Base-by-base conservation (phyloP, 2,329 filamentous ascomycete species). In the Paecilomyces formosus region DNA sequence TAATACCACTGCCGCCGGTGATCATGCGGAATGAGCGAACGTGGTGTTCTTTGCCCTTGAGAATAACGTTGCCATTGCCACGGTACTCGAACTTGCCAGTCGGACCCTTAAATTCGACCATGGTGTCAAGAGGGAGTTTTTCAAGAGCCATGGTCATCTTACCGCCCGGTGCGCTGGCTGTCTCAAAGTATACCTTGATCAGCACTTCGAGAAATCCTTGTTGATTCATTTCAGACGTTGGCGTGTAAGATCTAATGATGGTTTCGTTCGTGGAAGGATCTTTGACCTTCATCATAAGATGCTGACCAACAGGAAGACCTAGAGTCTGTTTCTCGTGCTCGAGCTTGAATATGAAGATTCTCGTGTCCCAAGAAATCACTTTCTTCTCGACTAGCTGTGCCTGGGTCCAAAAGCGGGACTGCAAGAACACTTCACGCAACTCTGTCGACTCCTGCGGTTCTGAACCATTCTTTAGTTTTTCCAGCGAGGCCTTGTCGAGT, bases 221-320 rank as follows among this genome's bases (percentile, higher is more conserved):
- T 22, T 85, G 79, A 0, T 72, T 75, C 2, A 78, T 81, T 55
- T 88, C 80, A 0, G 89, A 92, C 28, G 94, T 84, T 0, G 92
- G 92, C 0, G 92, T 97, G 76, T 96, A 97, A 5, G 89, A 86
- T 22, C 92, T 84, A 66, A 96, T 92, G 64, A 96, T 88, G 31
- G 86, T 80, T 67, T 93, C 88, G 22, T 80, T 65, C 53, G 79
- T 78, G 0, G 85, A 87, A 0, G 88, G 86, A 68, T 96, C 89
- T 26, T 84, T 84, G 2, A 96, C 79, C 3, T 89, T 88, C 67
- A 96, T 83, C 85, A 96, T 89, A 1, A 96, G 78, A 73, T 97
- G 92, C 69, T 96, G 90, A 15, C 92, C 92, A 0, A 89, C 85
- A 0, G 91, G 91, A 0, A 96, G 79, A 8, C 92, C 92, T 8